A percentile compares a stretch with the other conserved stretches of the same genome.
Evolutionary conservation across 495 filamentous ascomycete genomes (phyloP).

Genomic region (Polyplosphaeria fusca): DNA sequence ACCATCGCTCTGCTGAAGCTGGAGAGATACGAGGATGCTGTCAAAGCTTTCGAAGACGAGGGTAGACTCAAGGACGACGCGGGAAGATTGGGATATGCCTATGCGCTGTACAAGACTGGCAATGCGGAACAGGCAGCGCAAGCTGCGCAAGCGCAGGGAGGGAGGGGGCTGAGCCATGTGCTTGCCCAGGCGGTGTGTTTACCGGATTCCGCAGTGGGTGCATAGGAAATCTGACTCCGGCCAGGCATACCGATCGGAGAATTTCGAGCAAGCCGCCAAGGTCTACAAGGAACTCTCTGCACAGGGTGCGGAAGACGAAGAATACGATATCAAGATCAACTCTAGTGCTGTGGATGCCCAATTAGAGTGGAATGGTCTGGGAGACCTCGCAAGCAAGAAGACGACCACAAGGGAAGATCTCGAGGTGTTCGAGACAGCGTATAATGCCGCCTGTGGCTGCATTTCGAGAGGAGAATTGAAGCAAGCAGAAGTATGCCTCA

Average conservation of each 20-base stretch:
- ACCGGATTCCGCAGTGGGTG: too few relatives aligned
- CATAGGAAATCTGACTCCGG: too few relatives aligned
- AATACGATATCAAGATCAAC: slow-evolving; percentile 87
- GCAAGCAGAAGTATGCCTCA: slow-evolving; percentile 74
- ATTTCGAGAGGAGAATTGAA: slow-evolving; percentile 75
- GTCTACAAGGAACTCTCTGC: slow-evolving; percentile 64
- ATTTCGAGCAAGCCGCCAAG: slow-evolving; percentile 67
- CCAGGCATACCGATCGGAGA: slow-evolving; percentile 77
- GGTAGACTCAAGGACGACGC: slow-evolving; percentile 64
- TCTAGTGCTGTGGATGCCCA: slow-evolving; percentile 75
- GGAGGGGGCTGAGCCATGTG: slow-evolving; percentile 70
- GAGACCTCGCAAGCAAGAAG: slow-evolving; percentile 50
- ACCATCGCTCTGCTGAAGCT: slow-evolving; percentile 86
- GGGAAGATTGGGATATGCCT: slow-evolving; percentile 76
- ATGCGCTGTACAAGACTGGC: slow-evolving; percentile 87
- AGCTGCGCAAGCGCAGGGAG: slow-evolving; percentile 49
- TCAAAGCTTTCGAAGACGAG: slow-evolving; percentile 69
- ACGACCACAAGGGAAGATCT: slow-evolving; percentile 70
- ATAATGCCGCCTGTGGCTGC: slow-evolving; percentile 84
- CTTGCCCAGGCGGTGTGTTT: slow-evolving; percentile 75
- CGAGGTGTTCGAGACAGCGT: slow-evolving; percentile 88
- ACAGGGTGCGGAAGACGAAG: slow-evolving; percentile 58
- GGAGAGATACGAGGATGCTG: slow-evolving; percentile 87
- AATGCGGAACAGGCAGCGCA: slow-evolving; percentile 66
- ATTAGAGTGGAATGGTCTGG: slow-evolving; percentile 73